A percentile compares a stretch with the other conserved stretches of the same genome.
These are phyloP conservation scores for Pelargonium citronellum DNA, from an alignment of 441 rosid genomes.

Conservation along the genomic window DNA sequence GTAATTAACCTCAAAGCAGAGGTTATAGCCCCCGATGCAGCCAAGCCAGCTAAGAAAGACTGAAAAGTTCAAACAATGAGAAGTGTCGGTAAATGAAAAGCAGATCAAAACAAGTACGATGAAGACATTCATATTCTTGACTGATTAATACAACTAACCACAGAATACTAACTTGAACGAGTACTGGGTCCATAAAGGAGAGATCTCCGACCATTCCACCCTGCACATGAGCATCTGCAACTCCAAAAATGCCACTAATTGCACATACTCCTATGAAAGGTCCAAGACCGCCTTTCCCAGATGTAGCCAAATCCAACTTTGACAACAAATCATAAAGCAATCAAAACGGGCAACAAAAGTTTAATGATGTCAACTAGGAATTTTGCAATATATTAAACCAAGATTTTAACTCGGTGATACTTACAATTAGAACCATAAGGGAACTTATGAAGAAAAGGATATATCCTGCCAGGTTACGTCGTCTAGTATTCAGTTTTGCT, in stretches of 20 bases:
- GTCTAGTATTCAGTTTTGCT: slow-evolving; percentile 49
- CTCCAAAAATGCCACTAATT: slow-evolving; percentile 48
- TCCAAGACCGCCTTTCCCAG: slow-evolving; percentile 55
- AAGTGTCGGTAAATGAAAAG: background rate
- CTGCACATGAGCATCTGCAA: slow-evolving; percentile 67
- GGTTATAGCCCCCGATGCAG: slow-evolving; percentile 58
- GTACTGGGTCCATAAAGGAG: slow-evolving; percentile 48
- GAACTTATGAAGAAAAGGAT: slow-evolving; percentile 42
- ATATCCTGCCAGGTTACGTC: slow-evolving; percentile 48
- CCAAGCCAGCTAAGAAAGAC: slow-evolving; percentile 61
- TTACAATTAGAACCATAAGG: slow-evolving; percentile 51
- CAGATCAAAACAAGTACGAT: background rate
- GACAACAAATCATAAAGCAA: background rate
- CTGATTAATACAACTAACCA: slow-evolving; percentile 1
- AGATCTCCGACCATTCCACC: slow-evolving; percentile 81
- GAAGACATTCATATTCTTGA: background rate
- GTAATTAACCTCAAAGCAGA: slow-evolving; percentile 63
- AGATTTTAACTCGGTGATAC: slow-evolving; percentile 18
- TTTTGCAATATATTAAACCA: background rate
- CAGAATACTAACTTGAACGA: slow-evolving; percentile 43
- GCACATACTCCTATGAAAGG: slow-evolving; percentile 51
- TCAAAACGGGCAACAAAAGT: background rate
- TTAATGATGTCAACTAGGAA: background rate
- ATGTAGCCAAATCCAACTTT: slow-evolving; percentile 57
- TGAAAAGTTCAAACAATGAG: slow-evolving; percentile 18